Base-by-base conservation (phyloP, 768 basidiomycete species). In the Leccinum barrowsii region DNA sequence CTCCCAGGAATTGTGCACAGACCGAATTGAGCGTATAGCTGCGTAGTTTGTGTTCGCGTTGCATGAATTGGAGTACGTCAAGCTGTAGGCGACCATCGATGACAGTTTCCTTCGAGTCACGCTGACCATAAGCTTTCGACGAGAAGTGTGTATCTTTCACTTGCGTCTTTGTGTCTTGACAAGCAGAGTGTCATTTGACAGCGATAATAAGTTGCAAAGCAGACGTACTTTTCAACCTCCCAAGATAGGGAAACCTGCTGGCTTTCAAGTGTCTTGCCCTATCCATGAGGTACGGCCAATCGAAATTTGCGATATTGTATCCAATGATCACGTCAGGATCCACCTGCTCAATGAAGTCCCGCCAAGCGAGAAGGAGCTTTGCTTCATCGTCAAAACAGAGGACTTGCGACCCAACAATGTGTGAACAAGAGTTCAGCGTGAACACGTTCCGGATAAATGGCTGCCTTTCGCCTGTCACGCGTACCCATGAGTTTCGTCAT, bases 381-480 rank as follows among this genome's bases (percentile, higher is more conserved):
- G 63, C 72, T 72, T 98, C 97, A 32, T 89, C 80, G 19, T 88
- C 72, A 73, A 86, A 96, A 21, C 86, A 85, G 34, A 96, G 76
- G 1, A 99, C 95, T 71, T 99, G 93, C 0, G 96, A 96, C n/a
- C 97, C 97, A 55, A 97, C 94, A 52, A 99, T 99, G 68, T 97
- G 81, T 2, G 96, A 81, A 70, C 97, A 99, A 1, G 89, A 85
- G 67, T 97, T 95, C 49, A 98, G 84, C 1, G 96, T 96, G 74
- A 98, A 99, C 26, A 98, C 82, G 63, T 99, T 99, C 13, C 96
- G 86, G 60, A 99, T 87, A 74, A 98, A 99, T 0, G 97, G 97
- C 58, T 92, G 87, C 46, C 78, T 78, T 66, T 98, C 95, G 64
- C 96, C 95, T 96, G 64, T 54, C 42, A 10, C 42, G n/a, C 12